Base-by-base conservation (phyloP, 495 filamentous ascomycete species). In the Annulohypoxylon stygium region DNA sequence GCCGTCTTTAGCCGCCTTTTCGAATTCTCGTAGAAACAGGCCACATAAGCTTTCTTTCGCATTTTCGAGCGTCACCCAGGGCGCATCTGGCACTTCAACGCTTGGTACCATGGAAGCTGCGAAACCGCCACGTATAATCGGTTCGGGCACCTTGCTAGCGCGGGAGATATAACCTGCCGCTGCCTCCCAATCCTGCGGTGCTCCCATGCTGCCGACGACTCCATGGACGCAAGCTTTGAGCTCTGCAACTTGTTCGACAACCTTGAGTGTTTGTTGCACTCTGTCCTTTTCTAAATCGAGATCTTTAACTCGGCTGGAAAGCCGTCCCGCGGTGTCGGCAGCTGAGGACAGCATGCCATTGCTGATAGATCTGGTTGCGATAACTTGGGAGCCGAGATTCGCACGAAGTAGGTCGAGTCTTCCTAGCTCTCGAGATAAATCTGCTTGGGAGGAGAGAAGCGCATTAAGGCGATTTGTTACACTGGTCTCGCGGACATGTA, bases 131-230 rank as follows among this genome's bases (percentile, higher is more conserved):
- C 91, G 84, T 50, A 95, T 84, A 68, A 98, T 94, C 0, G 91
- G 86, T 16, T 87, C 81, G 0, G 96, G 94, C 45, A 99, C 91
- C 71, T 91, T 88, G 47, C 88, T 87, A 4, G 97, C 93, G 10
- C 96, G 90, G 58, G 90, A 88, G 47, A 98, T 86, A 79, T 97
- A 98, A 37, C 87, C 91, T 43, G 96, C 96, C 3, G 96, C 96
- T 0, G 91, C 95, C 82, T 99, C 96, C 97, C 97, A 99, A 81
- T 98, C 97, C 80, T 99, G 96, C 43, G 97, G 92, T 2, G 94
- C 96, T 11, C 96, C 97, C 96, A 99, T 98, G 45, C 93, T 95
- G 16, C 93, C 95, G 12, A 93, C 89, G 26, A 98, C 94, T n/a
- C 96, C 97, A 18, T 97, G 88, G 45, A 98, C 93, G 76, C 96